These are phyloP conservation scores for Candida incommunis DNA, from an alignment of 805 yeast genomes.

Conservation along the genomic window DNA sequence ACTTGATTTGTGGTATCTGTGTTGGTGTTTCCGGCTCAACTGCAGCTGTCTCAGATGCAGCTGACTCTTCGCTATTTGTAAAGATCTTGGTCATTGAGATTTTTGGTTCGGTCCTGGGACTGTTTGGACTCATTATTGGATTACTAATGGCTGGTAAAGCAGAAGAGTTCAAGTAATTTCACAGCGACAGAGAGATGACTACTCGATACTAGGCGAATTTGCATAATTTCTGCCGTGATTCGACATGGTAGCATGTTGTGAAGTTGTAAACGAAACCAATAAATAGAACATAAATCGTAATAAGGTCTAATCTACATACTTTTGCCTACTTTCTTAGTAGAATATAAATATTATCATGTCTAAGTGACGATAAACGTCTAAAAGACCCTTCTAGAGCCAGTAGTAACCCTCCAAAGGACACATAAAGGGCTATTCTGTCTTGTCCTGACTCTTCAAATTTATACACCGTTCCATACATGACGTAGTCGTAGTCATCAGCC, in stretches of 20 bases:
- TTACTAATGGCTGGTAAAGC: slow-evolving; percentile 95
- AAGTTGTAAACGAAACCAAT: too few relatives aligned
- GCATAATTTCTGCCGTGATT: too few relatives aligned
- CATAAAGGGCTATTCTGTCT: slow-evolving; percentile 60
- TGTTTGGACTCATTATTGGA: slow-evolving; percentile 96
- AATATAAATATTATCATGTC: slow-evolving; percentile 87
- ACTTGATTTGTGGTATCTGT: slow-evolving; percentile 90
- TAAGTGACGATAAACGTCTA: slow-evolving; percentile 72
- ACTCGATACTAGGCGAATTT: too few relatives aligned
- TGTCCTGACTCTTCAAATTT: slow-evolving; percentile 80
- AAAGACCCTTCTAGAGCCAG: slow-evolving; percentile 92
- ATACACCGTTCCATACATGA: slow-evolving; percentile 95
- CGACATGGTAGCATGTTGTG: too few relatives aligned
- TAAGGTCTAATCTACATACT: too few relatives aligned
- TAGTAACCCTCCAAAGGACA: slow-evolving; percentile 90
- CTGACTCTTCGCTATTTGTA: slow-evolving; percentile 87
- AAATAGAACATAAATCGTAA: too few relatives aligned
- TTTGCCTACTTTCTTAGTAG: slow-evolving; percentile 54
- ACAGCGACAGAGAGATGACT: too few relatives aligned
- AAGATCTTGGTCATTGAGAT: slow-evolving; percentile 94
- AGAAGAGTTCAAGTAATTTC: slow-evolving; percentile 64
- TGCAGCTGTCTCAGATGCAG: slow-evolving; percentile 97
- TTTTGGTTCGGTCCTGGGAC: slow-evolving; percentile 91
- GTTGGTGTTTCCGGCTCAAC: slow-evolving; percentile 97
- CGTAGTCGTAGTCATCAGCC: slow-evolving; percentile 96